phyloP scores from a whole-genome alignment of 2,329 filamentous ascomycete genomes.

The Aspergillus ochraceoroseus region DNA sequence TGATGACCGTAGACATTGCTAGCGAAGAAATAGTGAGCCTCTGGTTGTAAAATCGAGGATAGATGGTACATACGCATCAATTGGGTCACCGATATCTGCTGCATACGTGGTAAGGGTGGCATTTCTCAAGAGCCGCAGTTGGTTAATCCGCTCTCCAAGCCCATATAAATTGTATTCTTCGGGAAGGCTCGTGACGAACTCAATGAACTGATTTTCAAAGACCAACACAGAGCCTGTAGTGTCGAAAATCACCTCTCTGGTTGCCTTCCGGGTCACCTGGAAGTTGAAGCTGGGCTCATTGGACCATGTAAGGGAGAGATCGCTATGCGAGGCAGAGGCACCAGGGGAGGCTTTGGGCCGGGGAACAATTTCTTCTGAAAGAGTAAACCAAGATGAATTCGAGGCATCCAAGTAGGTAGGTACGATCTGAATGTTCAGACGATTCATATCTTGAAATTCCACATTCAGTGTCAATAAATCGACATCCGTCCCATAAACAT shows the following conservation, averaged over 20 bases:
- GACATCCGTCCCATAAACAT: constrained; percentile 73
- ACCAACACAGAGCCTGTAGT: constrained; percentile 61
- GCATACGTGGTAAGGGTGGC: constrained; percentile 64
- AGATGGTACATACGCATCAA: constrained; percentile 38
- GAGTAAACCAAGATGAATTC: constrained; percentile 63
- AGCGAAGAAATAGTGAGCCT: constrained; percentile 3
- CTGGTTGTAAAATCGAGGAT: background rate
- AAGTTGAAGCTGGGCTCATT: constrained; percentile 57
- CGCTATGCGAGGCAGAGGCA: constrained; percentile 34
- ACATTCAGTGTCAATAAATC: constrained; percentile 62
- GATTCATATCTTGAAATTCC: constrained; percentile 60
- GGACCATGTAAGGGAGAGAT: constrained; percentile 52
- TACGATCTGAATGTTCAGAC: constrained; percentile 65
- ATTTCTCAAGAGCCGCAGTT: constrained; percentile 66
- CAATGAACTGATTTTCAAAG: constrained; percentile 73
- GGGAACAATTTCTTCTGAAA: constrained; percentile 60
- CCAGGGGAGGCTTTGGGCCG: constrained; percentile 49
- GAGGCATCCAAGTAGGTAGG: constrained; percentile 58
- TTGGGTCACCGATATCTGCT: constrained; percentile 59
- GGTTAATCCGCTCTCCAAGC: constrained; percentile 67
- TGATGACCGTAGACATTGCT: constrained; percentile 71
- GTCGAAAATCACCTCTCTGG: constrained; percentile 63
- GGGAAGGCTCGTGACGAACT: constrained; percentile 62
- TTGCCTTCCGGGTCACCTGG: constrained; percentile 54
- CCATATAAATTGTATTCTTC: constrained; percentile 72